Percentiles rank a stretch among this genome's conserved stretches.
Conservation (phyloP, 768 basidiomycete genomes). For the Zangia roseola region DNA sequence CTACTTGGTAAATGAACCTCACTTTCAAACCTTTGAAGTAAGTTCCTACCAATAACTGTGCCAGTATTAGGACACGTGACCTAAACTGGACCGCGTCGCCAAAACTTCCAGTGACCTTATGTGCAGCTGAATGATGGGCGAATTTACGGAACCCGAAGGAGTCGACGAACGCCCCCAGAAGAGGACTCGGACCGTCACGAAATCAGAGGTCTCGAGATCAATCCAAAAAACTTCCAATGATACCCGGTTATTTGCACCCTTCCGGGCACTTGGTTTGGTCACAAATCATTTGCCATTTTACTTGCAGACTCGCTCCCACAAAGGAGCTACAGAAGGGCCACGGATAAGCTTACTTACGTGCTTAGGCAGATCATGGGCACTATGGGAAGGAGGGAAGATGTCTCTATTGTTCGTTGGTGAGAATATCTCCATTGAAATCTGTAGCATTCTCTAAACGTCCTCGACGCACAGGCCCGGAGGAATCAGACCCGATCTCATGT, state of each 20-base stretch:
- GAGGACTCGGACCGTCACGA: slow-evolving; percentile 15
- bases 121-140: slow-evolving; percentile 16
- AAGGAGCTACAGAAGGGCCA: slow-evolving; percentile 83
- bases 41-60: too few relatives aligned
- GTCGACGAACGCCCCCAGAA: slow-evolving; percentile 25
- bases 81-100: background rate
- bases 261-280: slow-evolving; percentile 91
- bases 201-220: slow-evolving; percentile 1
- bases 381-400: slow-evolving; percentile 98
- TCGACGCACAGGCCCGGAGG: slow-evolving; percentile 69
- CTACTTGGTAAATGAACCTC: too few relatives aligned
- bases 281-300: slow-evolving; percentile 90
- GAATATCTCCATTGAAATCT: slow-evolving; percentile 24
- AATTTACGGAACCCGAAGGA: slow-evolving; percentile 12
- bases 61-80: slow-evolving; percentile 22
- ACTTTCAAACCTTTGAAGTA: too few relatives aligned
- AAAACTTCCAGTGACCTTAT: background rate
- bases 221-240: slow-evolving; percentile 11
- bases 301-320: slow-evolving; percentile 79
- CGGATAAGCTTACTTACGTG: slow-evolving; percentile 83
- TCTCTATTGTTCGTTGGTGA: slow-evolving; percentile 87
- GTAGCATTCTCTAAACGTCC: slow-evolving; percentile 1
- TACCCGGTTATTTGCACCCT: slow-evolving; percentile 79
- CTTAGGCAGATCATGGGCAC: slow-evolving; percentile 85
- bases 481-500: slow-evolving; percentile 66